A percentile compares a stretch with the other conserved stretches of the same genome.
Evolutionary conservation across 2,329 filamentous ascomycete genomes (phyloP).

Genomic region (Fusarium penzigii): DNA sequence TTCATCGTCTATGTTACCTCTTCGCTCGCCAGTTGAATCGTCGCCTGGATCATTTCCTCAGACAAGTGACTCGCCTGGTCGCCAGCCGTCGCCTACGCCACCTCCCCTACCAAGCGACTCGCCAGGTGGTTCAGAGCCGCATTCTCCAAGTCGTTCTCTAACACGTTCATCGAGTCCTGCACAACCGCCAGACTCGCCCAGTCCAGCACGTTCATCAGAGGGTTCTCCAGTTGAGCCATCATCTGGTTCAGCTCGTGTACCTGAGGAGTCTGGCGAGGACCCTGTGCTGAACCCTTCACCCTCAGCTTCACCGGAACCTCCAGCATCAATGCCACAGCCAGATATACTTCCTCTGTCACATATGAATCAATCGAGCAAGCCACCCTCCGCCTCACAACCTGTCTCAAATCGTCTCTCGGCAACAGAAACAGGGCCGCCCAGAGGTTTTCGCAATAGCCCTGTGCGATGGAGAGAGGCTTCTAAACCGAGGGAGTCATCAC

Average conservation of each 20-base stretch:
- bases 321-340: conserved; percentile 19
- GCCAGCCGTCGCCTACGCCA: neutral
- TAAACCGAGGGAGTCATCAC: conserved; percentile 46
- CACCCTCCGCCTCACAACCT: conserved; percentile 13
- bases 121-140: neutral
- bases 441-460: conserved; percentile 62
- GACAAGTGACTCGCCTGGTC: neutral
- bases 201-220: neutral
- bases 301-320: conserved; percentile 5
- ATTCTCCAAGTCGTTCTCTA: neutral
- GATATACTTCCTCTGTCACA: conserved; percentile 11
- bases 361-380: conserved; percentile 1
- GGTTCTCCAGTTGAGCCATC: neutral
- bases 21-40: neutral
- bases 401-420: conserved; percentile 32
- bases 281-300: conserved; percentile 1
- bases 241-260: neutral
- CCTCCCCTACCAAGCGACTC: neutral
- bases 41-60: neutral
- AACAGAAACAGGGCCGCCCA: conserved; percentile 54
- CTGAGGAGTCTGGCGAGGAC: neutral
- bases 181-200: too few relatives aligned
- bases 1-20: neutral
- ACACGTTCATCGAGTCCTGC: neutral
- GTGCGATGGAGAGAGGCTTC: conserved; percentile 45